Evolutionary conservation across 805 yeast species (phyloP).

Genomic region (Suhomyces vadensis): DNA sequence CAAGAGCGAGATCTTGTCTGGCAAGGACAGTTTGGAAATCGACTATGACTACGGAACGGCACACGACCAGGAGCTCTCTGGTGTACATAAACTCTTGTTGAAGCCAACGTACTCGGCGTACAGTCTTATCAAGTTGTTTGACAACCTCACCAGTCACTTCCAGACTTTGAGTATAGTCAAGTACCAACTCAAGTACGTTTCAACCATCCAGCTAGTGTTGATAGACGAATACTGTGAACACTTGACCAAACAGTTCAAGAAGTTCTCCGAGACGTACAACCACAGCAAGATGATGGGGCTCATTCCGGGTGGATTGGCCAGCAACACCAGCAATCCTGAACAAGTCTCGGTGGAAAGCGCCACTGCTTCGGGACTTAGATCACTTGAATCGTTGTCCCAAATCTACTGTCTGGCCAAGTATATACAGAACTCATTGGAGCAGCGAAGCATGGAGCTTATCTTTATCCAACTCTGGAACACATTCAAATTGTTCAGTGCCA

Average conservation of each 20-base stretch:
- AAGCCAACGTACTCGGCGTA: slow-evolving; percentile 65
- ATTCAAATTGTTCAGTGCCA: slow-evolving; percentile 22
- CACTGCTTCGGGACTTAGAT: slow-evolving; percentile 21
- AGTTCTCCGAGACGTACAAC: slow-evolving; percentile 41
- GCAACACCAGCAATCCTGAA: slow-evolving; percentile 15
- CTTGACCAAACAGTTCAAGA: slow-evolving; percentile 35
- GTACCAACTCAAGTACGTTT: slow-evolving; percentile 55
- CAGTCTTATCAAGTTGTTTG: slow-evolving; percentile 56
- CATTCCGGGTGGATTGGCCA: slow-evolving; percentile 38
- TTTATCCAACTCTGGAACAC: slow-evolving; percentile 43
- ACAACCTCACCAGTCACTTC: slow-evolving; percentile 57
- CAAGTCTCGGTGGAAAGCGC: slow-evolving; percentile 13
- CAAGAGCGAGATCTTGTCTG: slow-evolving; percentile 47
- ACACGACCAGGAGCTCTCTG: slow-evolving; percentile 4
- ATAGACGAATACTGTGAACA: slow-evolving; percentile 50
- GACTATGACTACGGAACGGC: slow-evolving; percentile 49
- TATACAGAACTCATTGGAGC: slow-evolving; percentile 28
- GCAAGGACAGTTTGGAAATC: slow-evolving; percentile 52
- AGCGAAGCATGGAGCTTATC: slow-evolving; percentile 41
- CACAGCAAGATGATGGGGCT: slow-evolving; percentile 34
- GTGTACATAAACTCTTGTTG: slow-evolving; percentile 7
- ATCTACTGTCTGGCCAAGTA: slow-evolving; percentile 38
- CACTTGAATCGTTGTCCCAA: slow-evolving; percentile 30
- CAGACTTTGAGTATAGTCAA: slow-evolving; percentile 49
- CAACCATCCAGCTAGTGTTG: slow-evolving; percentile 57